These are phyloP conservation scores for Mortierella polycephala DNA, from an alignment of 371 early-diverging fungal genomes.

Conservation along the genomic window DNA sequence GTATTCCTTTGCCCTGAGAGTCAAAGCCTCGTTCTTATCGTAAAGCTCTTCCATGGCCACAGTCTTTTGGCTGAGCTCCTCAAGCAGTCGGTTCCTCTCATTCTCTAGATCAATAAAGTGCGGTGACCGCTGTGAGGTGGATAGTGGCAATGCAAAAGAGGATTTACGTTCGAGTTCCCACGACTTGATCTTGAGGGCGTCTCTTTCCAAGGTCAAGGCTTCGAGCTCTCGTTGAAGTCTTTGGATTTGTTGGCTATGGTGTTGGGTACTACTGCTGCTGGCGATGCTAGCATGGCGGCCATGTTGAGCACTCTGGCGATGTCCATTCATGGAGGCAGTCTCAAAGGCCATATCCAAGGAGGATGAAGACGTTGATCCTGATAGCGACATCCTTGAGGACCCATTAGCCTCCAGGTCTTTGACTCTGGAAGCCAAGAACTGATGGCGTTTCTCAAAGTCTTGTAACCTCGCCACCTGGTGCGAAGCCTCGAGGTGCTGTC, in stretches of 20 bases:
- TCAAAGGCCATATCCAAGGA: background rate
- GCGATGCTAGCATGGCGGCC: background rate
- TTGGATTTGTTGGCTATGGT: constrained; percentile 6
- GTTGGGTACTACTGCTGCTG: background rate
- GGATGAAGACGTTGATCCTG: background rate
- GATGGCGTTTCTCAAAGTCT: constrained; percentile 15
- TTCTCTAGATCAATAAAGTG: constrained; percentile 29
- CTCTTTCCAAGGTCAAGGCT: constrained; percentile 20
- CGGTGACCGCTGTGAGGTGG: constrained; percentile 8
- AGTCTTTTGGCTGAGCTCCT: constrained; percentile 30
- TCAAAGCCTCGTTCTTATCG: constrained; percentile 24
- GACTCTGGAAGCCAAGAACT: constrained; percentile 14
- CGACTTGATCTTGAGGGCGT: constrained; percentile 22
- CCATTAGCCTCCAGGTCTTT: constrained; percentile 14
- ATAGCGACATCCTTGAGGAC: too few species aligned
- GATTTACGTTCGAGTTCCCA: constrained; percentile 30
- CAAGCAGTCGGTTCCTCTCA: constrained; percentile 29
- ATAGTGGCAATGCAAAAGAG: constrained; percentile 1
- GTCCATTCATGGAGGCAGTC: constrained; percentile 8
- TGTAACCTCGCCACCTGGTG: constrained; percentile 24
- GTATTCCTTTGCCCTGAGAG: constrained; percentile 22
- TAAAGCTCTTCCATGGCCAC: constrained; percentile 25
- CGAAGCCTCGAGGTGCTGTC: constrained; percentile 16
- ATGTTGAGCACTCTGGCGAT: background rate
- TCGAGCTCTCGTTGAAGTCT: constrained; percentile 17